Evolutionary conservation across 2,329 filamentous ascomycete genomes (phyloP), one percentile per base, ranked within the genome.

Genomic region (Stylonectria norvegica): DNA sequence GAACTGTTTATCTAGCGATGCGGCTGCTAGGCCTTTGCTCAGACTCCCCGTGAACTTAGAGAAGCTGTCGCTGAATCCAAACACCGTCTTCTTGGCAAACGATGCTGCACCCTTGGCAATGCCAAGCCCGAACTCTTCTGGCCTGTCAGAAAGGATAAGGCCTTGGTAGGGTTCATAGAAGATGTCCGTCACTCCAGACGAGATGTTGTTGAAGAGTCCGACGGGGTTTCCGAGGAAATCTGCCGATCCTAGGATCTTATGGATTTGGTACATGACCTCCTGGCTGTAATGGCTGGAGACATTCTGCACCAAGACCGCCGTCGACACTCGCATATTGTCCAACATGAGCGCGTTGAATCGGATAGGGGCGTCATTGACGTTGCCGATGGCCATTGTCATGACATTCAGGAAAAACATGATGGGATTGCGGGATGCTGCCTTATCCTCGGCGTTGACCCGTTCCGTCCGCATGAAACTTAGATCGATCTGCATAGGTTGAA

Each of bases 101-200:
- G 89, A 95, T 0, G 89, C 91, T 9, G 94, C 93, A 27, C 93
- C 93, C 65, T 96, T 96, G 23, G 93, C 94, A 48, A 98, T 95
- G 14, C 93, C 93, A 28, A 95, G 75, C 15, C 93, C 94, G 40
- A 98, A 83, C 51, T 98, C 91, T 64, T 97, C 91, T 2, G 93
- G 94, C 52, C 87, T 81, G 63, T 98, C 93, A 1, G 90, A 95
- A 75, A 95, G 88, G 63, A 98, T 94, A 34, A 98, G 79, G 16
- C 94, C 88, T 70, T 98, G 93, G 68, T 98, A 98, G 25, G 93
- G 93, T 63, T 98, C 94, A 72, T 98, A 98, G 71, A 98, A 98
- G 61, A 98, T 95, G 62, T 96, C 93, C 15, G 88, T 90, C 38
- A 98, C 88, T 55, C 94, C 93, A 32, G 93, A 98, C 56, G 89